These are phyloP conservation scores for Barnettozyma siamensis DNA, from an alignment of 805 yeast genomes.

Conservation along the genomic window DNA sequence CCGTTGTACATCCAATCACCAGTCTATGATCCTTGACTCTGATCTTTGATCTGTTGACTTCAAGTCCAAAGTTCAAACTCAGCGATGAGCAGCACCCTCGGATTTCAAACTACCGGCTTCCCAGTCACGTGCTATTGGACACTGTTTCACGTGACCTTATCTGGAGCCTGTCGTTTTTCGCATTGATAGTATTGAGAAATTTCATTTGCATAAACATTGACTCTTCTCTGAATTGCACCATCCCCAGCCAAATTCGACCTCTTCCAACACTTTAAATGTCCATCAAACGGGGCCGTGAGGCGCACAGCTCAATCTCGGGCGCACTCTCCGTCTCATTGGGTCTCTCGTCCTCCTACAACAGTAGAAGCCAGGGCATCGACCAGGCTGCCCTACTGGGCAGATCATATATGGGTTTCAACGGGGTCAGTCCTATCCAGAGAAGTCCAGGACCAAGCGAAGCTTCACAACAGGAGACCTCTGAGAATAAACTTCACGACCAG, in stretches of 20 bases:
- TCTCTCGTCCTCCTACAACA: slow-evolving; percentile 20
- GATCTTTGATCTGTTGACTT: no score
- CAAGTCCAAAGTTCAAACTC: no score
- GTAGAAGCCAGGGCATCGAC: slow-evolving; percentile 9
- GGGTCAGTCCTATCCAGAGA: neutral
- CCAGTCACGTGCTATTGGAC: no score
- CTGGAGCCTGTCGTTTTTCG: neutral
- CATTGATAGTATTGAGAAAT: neutral
- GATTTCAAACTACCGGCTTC: no score
- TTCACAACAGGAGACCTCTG: slow-evolving; percentile 12
- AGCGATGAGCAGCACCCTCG: no score
- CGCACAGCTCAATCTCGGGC: slow-evolving; percentile 20
- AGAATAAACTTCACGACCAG: slow-evolving; percentile 47
- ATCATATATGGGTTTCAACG: slow-evolving; percentile 25
- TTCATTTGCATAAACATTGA: neutral
- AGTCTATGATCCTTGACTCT: no score
- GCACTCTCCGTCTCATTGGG: slow-evolving; percentile 25
- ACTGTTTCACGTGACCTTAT: slow-evolving; percentile 7
- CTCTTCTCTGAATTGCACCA: no score
- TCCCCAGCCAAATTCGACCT: no score
- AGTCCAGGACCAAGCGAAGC: neutral
- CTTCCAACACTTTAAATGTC: no score
- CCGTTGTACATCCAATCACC: no score
- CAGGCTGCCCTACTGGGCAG: slow-evolving; percentile 17
- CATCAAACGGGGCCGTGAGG: slow-evolving; percentile 2